A percentile compares a stretch with the other conserved stretches of the same genome.
Conservation (phyloP, 805 yeast genomes). For the Yarrowia divulgata region DNA sequence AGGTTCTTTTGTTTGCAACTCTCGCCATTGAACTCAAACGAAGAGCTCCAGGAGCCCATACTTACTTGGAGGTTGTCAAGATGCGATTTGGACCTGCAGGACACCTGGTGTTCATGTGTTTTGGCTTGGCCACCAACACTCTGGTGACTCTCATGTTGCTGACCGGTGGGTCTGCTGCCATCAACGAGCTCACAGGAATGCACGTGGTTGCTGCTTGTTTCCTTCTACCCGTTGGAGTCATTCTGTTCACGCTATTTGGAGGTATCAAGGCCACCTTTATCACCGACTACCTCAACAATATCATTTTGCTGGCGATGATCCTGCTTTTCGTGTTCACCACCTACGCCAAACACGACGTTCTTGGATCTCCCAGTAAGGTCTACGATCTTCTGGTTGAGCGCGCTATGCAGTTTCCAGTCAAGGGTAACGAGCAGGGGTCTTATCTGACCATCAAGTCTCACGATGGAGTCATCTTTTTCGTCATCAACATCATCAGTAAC, state of each 20-base stretch:
- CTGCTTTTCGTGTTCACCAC: constrained; percentile 82
- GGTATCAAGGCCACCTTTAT: constrained; percentile 84
- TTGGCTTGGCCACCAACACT: constrained; percentile 86
- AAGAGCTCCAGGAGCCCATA: constrained; percentile 90
- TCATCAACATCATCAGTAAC: constrained; percentile 86
- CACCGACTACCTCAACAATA: constrained; percentile 82
- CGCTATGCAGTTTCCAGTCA: constrained; percentile 66
- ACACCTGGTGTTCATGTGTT: constrained; percentile 67
- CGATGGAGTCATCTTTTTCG: constrained; percentile 87
- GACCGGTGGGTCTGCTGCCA: constrained; percentile 89
- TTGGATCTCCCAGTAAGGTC: constrained; percentile 85
- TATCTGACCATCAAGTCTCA: constrained; percentile 86
- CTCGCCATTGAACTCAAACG: constrained; percentile 88
- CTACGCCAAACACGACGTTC: constrained; percentile 66
- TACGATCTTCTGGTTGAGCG: constrained; percentile 71
- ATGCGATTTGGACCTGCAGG: constrained; percentile 79
- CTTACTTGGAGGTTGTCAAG: constrained; percentile 83
- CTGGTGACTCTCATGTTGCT: constrained; percentile 91
- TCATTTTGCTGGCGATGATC: constrained; percentile 77
- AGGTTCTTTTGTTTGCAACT: constrained; percentile 83
- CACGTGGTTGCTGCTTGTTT: constrained; percentile 81
- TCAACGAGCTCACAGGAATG: constrained; percentile 82
- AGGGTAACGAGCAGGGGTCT: constrained; percentile 85
- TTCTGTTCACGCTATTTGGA: constrained; percentile 76
- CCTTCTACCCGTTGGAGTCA: constrained; percentile 80